Conservation (phyloP, 768 basidiomycete species). For the Pleurotus djamor region DNA sequence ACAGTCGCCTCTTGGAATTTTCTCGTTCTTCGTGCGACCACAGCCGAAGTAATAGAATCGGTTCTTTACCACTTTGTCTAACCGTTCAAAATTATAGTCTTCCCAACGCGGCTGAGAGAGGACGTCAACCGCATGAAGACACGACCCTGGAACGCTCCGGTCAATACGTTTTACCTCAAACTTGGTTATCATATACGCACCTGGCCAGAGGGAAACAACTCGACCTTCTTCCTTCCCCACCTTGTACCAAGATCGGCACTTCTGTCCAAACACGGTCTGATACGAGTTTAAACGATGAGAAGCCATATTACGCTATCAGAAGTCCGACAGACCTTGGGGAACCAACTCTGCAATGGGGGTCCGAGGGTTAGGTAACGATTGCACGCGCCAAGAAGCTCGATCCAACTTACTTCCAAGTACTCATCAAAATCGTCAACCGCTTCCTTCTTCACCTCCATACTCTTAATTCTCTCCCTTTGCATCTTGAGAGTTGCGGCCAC, state of each 20-base stretch:
- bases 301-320: not conserved
- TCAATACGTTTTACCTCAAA: not conserved
- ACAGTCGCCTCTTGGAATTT: constrained; percentile 33
- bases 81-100: constrained; percentile 51
- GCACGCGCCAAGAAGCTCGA: not conserved
- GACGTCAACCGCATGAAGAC: constrained; percentile 45
- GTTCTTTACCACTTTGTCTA: constrained; percentile 38
- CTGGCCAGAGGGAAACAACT: constrained; percentile 59
- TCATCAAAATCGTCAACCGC: constrained; percentile 64
- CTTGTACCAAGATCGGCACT: constrained; percentile 68
- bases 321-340: constrained; percentile 32
- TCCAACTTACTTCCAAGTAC: constrained; percentile 49
- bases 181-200: constrained; percentile 21
- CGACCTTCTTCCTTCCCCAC: constrained; percentile 56
- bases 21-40: constrained; percentile 55
- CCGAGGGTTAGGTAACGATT: not conserved
- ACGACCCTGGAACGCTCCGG: constrained; percentile 36
- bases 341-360: constrained; percentile 34
- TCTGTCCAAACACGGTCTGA: constrained; percentile 56
- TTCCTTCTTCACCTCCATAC: constrained; percentile 55
- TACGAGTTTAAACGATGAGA: not conserved
- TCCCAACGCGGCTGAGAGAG: constrained; percentile 63
- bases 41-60: constrained; percentile 61
- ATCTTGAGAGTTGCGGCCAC: constrained; percentile 55
- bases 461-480: constrained; percentile 60